Evolutionary conservation across 306 rosid genomes (phyloP).

Genomic region (Ochetophila trinervis): DNA sequence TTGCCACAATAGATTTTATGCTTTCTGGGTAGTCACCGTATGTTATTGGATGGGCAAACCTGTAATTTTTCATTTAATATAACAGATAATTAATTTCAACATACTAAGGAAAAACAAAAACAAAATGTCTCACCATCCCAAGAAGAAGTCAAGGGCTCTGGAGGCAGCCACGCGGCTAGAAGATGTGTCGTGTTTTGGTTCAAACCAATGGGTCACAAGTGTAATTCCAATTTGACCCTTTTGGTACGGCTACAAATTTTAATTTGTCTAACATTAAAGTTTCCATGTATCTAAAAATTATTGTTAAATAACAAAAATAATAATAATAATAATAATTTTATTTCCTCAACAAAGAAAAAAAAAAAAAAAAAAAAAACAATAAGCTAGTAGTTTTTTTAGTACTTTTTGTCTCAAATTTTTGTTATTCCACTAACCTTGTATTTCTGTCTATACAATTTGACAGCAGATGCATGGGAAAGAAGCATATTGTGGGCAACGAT

Average conservation of each 20-base stretch:
- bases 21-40: conserved; percentile 27
- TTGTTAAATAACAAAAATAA: too few species aligned
- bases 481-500: conserved; percentile 37
- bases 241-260: conserved; percentile 28
- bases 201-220: conserved; percentile 35
- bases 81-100: not conserved
- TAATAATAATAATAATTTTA: not conserved
- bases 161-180: conserved; percentile 33
- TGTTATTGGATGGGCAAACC: conserved; percentile 25
- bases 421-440: conserved; percentile 28
- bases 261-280: not conserved
- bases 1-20: conserved; percentile 17
- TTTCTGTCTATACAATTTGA: conserved; percentile 25
- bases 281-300: not conserved
- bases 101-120: not conserved
- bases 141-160: conserved; percentile 37
- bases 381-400: not conserved
- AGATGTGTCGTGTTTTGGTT: conserved; percentile 22
- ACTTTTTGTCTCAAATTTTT: not conserved
- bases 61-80: not conserved
- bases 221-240: conserved; percentile 44
- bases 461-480: conserved; percentile 36
- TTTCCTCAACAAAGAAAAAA: not conserved
- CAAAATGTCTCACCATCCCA: conserved; percentile 39
- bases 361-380: not conserved